Conservation (phyloP, 1,284 basidiomycete genomes). For the Sanghuangporus baumii region DNA sequence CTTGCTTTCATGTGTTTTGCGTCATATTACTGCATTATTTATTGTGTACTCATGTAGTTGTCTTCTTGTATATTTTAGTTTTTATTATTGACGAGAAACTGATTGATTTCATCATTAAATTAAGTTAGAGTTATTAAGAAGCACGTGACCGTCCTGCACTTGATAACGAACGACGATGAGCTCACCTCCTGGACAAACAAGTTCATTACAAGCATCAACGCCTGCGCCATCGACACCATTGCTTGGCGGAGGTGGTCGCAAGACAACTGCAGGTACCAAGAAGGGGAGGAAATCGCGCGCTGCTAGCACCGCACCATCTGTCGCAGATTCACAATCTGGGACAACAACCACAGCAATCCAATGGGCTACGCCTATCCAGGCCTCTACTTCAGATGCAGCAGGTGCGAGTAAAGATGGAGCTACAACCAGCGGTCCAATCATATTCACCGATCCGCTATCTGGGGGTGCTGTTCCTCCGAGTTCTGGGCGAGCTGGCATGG, state of each 20-base stretch:
- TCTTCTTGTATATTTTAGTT: not conserved
- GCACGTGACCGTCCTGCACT: not conserved
- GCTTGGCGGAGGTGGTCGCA: constrained; percentile 5
- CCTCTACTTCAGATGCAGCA: constrained; percentile 10
- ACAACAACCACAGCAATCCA: constrained; percentile 3
- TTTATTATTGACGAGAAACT: not conserved
- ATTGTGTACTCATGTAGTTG: not conserved
- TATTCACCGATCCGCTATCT: constrained; percentile 22
- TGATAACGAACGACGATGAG: constrained; percentile 5
- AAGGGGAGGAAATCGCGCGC: constrained; percentile 15
- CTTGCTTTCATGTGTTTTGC: not conserved
- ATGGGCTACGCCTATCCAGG: constrained; percentile 13
- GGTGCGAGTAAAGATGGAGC: constrained; percentile 5
- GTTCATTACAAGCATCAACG: constrained; percentile 5
- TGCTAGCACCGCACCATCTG: constrained; percentile 13
- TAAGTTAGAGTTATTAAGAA: not conserved
- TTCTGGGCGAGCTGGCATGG: constrained; percentile 24
- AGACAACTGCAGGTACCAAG: constrained; percentile 1
- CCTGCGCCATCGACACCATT: constrained; percentile 5
- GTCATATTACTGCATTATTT: not conserved
- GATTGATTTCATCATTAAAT: no score
- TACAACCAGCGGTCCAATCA: constrained; percentile 21
- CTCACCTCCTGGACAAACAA: constrained; percentile 1
- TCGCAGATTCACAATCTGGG: constrained; percentile 3
- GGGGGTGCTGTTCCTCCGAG: constrained; percentile 19